A percentile compares a stretch with the other conserved stretches of the same genome.
phyloP scores from a whole-genome alignment of 441 rosid genomes.

The Kokia cookei region DNA sequence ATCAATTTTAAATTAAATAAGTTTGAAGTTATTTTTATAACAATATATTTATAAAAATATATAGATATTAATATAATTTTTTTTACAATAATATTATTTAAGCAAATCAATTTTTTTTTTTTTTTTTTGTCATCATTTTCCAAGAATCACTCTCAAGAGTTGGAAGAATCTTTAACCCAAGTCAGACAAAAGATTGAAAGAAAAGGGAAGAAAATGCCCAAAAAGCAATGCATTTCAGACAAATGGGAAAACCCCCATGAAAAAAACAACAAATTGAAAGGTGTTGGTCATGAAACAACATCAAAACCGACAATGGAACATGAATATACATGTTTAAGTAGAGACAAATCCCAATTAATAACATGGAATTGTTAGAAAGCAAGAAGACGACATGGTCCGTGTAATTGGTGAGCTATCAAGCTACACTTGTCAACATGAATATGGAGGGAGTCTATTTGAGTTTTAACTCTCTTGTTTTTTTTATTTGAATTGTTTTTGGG shows the following conservation, averaged over 20 bases:
- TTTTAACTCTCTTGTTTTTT: too few relatives aligned
- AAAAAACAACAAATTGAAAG: slow-evolving; percentile 3
- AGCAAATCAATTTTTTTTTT: too few relatives aligned
- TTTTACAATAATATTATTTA: too few relatives aligned
- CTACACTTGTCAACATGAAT: too few relatives aligned
- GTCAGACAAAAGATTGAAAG: background rate
- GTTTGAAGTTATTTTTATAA: too few relatives aligned
- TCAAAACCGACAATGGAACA: slow-evolving; percentile 14
- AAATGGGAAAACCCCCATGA: background rate
- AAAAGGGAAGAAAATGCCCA: background rate
- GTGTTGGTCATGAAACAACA: slow-evolving; percentile 15
- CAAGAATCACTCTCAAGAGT: slow-evolving; percentile 1
- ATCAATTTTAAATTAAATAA: too few relatives aligned
- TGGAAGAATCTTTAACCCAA: slow-evolving; percentile 2
- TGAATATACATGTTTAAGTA: background rate
- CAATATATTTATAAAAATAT: too few relatives aligned
- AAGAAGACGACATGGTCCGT: background rate
- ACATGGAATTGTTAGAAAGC: background rate
- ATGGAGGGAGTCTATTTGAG: too few relatives aligned
- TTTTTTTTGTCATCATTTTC: background rate
- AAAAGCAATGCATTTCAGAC: background rate
- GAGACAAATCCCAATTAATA: background rate
- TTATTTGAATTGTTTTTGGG: too few relatives aligned
- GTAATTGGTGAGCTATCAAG: slow-evolving; percentile 21
- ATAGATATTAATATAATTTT: too few relatives aligned